Base-by-base conservation (phyloP, 164 flowering plant genomes). In the Chimonanthus salicifolius region DNA sequence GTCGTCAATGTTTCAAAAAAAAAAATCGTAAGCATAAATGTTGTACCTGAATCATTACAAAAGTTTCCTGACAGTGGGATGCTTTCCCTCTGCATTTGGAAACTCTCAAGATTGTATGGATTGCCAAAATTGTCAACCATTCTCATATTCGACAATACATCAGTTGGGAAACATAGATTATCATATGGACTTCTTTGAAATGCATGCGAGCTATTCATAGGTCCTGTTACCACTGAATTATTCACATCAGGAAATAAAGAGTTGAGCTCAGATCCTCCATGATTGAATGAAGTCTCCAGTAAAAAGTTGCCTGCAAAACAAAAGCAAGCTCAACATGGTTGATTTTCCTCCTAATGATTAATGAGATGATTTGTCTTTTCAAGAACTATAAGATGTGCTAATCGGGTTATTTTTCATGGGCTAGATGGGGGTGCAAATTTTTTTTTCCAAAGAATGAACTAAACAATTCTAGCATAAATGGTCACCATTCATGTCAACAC, bases 31-130 rank as follows among this genome's bases (percentile, higher is more conserved):
- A 21, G 43, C 47, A 68, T 13, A 13, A 73, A 48, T 49, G 5
- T 64, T 47, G 50, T 75, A 78, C 83, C 80, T 80, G 83, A 73
- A 70, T 80, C 78, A 47, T 71, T 76, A 70, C 18, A 64, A 70
- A 63, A 64, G 50, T 73, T 58, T 50, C 78, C 54, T 5, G 82
- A 49, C 72, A 74, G 44, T 62, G 74, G n/a, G 74, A 69, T 46
- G 70, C 66, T 65, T 21, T 72, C 82, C 68, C 50, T 69, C 2
- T 75, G 75, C 13, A 50, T 10, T 18, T 74, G 33, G 7, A 68
- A 47, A 33, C 21, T 47, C 8, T 47, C 54, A 7, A 47, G 48
- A 64, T 74, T 33, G 8, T 18, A 62, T 18, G 74, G 74, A 71
- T 71, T 74, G 18, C 70, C 70, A 44, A 64, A 47, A 33, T 46